These are phyloP conservation scores for Arxiozyma heterogenica DNA, from an alignment of 1,139 yeast genomes.

Conservation along the genomic window DNA sequence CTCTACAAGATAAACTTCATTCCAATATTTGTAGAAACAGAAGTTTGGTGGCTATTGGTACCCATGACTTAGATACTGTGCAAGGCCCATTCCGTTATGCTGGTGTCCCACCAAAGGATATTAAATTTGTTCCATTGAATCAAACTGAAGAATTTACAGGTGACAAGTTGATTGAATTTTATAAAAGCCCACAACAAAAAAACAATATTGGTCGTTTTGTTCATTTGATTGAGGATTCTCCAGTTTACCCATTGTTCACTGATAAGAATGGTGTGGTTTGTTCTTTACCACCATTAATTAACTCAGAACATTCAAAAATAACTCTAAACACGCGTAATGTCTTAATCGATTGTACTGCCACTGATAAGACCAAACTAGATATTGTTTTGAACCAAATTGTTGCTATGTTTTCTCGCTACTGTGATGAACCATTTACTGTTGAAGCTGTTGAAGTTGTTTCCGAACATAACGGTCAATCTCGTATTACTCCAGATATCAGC, in stretches of 20 bases:
- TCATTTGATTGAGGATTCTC: slow-evolving; percentile 79
- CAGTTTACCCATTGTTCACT: slow-evolving; percentile 82
- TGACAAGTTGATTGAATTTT: slow-evolving; percentile 73
- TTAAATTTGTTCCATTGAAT: slow-evolving; percentile 76
- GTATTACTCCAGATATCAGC: slow-evolving; percentile 64
- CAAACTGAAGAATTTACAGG: slow-evolving; percentile 75
- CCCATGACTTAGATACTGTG: slow-evolving; percentile 84
- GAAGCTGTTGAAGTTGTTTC: slow-evolving; percentile 86
- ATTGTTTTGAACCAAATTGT: slow-evolving; percentile 84
- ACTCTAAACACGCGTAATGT: slow-evolving; percentile 76
- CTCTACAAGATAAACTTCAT: slow-evolving; percentile 93
- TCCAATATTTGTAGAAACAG: slow-evolving; percentile 93
- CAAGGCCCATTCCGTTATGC: slow-evolving; percentile 83
- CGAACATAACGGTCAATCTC: slow-evolving; percentile 68
- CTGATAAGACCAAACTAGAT: slow-evolving; percentile 88
- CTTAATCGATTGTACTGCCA: slow-evolving; percentile 90
- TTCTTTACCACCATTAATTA: slow-evolving; percentile 95
- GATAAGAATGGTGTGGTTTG: slow-evolving; percentile 74
- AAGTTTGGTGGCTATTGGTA: slow-evolving; percentile 95
- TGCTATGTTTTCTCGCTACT: slow-evolving; percentile 91
- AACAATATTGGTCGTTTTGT: slow-evolving; percentile 82
- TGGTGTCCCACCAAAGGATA: slow-evolving; percentile 71
- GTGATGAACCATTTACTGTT: slow-evolving; percentile 63
- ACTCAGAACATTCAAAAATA: slow-evolving; percentile 85
- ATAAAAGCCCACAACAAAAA: slow-evolving; percentile 57